These are phyloP conservation scores for Zelopaecilomyces penicillatus DNA, from an alignment of 2,329 filamentous ascomycete species.

Conservation along the genomic window DNA sequence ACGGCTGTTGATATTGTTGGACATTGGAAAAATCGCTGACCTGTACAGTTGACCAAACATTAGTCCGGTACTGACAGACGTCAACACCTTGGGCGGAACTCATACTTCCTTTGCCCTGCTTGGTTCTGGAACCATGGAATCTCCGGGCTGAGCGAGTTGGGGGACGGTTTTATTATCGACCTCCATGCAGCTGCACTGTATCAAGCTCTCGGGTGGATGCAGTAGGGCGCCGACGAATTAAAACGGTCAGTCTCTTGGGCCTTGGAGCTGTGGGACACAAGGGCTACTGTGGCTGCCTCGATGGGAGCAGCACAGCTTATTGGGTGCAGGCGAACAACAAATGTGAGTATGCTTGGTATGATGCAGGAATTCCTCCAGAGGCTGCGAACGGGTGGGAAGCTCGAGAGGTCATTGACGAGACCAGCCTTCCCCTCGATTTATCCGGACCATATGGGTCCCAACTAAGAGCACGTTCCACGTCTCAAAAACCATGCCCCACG, in stretches of 20 bases:
- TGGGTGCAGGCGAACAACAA: constrained; percentile 6
- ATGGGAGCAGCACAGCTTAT: constrained; percentile 8
- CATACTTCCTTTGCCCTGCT: constrained; percentile 33
- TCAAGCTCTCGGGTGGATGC: constrained; percentile 27
- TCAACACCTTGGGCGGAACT: constrained; percentile 28
- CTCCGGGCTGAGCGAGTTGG: constrained; percentile 17
- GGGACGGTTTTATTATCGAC: constrained; percentile 24
- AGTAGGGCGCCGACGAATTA: constrained; percentile 12
- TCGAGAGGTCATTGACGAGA: constrained; percentile 21
- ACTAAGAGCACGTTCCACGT: constrained; percentile 9
- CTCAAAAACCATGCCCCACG: constrained; percentile 2
- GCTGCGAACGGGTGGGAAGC: constrained; percentile 24
- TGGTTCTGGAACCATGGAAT: constrained; percentile 14
- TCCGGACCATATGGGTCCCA: constrained; percentile 5
- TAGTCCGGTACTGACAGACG: constrained; percentile 31
- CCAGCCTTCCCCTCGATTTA: constrained; percentile 8
- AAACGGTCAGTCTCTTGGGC: constrained; percentile 13
- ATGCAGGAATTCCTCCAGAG: constrained; percentile 23
- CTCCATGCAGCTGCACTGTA: constrained; percentile 22
- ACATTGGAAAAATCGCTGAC: constrained; percentile 25
- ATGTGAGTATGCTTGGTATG: constrained; percentile 16
- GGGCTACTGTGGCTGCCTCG: constrained; percentile 6
- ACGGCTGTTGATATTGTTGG: constrained; percentile 31
- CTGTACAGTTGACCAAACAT: constrained; percentile 13
- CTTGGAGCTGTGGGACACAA: constrained; percentile 8